phyloP scores from a whole-genome alignment of 345 rosid species.

The Chamaenerion angustifolium region DNA sequence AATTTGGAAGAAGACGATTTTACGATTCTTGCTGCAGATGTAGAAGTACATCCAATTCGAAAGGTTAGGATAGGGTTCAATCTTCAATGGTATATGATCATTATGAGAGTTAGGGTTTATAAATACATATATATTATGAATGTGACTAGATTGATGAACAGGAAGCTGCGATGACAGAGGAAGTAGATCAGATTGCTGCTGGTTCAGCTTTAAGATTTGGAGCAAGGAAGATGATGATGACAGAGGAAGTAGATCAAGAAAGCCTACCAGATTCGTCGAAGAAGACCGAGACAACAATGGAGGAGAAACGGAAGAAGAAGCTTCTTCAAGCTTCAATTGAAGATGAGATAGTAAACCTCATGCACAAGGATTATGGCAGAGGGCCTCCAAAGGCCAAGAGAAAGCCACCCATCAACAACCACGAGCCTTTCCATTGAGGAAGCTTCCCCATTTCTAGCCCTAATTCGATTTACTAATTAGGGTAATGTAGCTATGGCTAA shows the following conservation, averaged over 20 bases:
- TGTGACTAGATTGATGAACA: no score
- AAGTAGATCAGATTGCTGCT: neutral
- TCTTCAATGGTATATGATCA: no score
- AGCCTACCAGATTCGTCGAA: neutral
- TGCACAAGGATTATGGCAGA: constrained; percentile 8
- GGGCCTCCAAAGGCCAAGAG: constrained; percentile 10
- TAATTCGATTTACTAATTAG: neutral
- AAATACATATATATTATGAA: neutral
- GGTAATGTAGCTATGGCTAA: neutral
- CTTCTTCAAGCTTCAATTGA: neutral
- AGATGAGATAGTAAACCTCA: constrained; percentile 7
- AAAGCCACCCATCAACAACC: constrained; percentile 16
- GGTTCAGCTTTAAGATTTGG: constrained; percentile 4
- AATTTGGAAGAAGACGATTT: neutral
- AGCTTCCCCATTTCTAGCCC: neutral
- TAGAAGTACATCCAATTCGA: neutral
- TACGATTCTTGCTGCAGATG: neutral
- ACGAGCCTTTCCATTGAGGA: constrained; percentile 2
- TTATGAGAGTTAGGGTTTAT: no score
- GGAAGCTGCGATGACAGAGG: no score
- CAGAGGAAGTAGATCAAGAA: constrained; percentile 3
- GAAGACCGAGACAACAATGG: constrained; percentile 3
- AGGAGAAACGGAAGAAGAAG: neutral
- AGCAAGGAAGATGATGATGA: constrained; percentile 36
- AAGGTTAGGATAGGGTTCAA: constrained; percentile 3